Evolutionary conservation across 2,329 filamentous ascomycete species (phyloP), one percentile per base, ranked within the genome.

Genomic region (Neopestalotiopsis clavispora): DNA sequence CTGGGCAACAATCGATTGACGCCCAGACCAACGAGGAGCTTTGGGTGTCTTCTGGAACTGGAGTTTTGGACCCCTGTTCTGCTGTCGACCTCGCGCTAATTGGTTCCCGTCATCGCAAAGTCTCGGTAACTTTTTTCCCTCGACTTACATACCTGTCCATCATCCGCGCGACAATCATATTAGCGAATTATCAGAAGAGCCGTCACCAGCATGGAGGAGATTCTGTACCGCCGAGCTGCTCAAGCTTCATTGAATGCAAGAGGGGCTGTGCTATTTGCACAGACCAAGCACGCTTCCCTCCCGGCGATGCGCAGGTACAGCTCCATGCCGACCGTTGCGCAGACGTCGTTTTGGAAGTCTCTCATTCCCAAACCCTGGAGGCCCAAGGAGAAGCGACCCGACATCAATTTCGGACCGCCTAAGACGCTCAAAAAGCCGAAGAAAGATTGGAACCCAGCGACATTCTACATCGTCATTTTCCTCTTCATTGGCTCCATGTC

Each of bases 401-500:
- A 74, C 80, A 70, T 70, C 32, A 69, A 74, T 42, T 73, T 72
- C 71, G 72, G 74, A 20, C 67, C 67, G 66, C 79, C 75, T 67
- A 75, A 75, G 70, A 76, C 74, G 17, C 75, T 71, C 57, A 81
- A 82, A 75, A 80, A 82, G 42, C 75, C 79, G 30, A 87, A 85
- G 72, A 91, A 88, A 76, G 88, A 90, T 73, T 93, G 91, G 90
- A 95, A 95, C 74, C 92, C 93, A 2, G 92, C 92, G 23, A 94
- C 91, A 0, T 95, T 94, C 76, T 96, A 91, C 79, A 93, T 95
- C 73, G 84, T 91, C 74, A 93, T 95, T 71, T 94, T 94, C 76
- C 84, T 94, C 56, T 86, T 98, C 71, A 95, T 98, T 72, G 97
- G 97, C 4, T 97, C 94, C 71, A 97, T 98, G 86, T 93, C 95